Base-by-base conservation (phyloP, 2,329 filamentous ascomycete species). In the Apiospora saccharicola region DNA sequence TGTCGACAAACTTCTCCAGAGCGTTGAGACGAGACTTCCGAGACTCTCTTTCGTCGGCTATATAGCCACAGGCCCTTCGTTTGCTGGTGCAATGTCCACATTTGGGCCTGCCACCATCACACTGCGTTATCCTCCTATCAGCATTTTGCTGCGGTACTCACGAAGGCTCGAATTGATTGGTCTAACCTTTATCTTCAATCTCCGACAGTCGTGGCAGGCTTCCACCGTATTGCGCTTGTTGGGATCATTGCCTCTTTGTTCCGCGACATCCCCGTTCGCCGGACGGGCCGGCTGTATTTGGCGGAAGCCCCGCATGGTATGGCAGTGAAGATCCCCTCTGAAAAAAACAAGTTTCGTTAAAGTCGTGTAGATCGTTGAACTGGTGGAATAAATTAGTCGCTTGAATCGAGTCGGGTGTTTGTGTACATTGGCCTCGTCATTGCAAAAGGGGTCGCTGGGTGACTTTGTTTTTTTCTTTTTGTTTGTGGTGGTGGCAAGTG, bases 101-200 rank as follows among this genome's bases (percentile, higher is more conserved):
- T 72, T 76, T 75, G 0, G 80, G 80, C 1, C 80, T 78, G 22
- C 64, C 75, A 12, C 80, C 80, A 72, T 81, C 80, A 64, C 80
- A 82, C 80, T 81, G 70, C 30, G 43, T 5, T 69, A 22, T 14
- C 26, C 24, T 37, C 3, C 3, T 24, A 44, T 70, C 24, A 61
- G 51, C 12, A n/a, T 22, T 37, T 41, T 14, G 34, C 19, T 26
- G 22, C 14, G n/a, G 51, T 34, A 30, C 4, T 26, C 22, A 30
- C 7, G 51, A 22, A 51, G 13, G 12, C 12, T 51, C 3, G n/a
- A 26, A 4, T 14, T n/a, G 34, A 26, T 49, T 16, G 26, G 19
- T 13, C 44, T 30, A 47, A 70, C 71, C 47, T 72, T 72, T 47
- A 68, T 70, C 64, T 70, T 70, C 19, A 70, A 57, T 34, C 61